A percentile compares a stretch with the other conserved stretches of the same genome.
Conservation (phyloP, 495 filamentous ascomycete species). For the Aspergillus incahuasiensis region DNA sequence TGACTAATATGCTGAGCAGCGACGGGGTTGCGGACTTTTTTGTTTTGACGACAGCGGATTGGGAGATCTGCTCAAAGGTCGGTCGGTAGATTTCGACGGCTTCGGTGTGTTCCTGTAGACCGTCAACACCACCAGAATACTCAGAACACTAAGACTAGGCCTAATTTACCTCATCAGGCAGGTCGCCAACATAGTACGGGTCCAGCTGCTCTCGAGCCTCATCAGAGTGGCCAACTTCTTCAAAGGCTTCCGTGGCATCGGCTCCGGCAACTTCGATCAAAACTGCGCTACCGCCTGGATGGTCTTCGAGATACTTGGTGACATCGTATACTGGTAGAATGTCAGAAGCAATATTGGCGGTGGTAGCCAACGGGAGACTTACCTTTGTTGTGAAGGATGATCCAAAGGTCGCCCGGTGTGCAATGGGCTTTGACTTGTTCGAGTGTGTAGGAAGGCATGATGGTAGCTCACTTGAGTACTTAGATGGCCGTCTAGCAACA, state of each 20-base stretch:
- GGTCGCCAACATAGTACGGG: conserved; percentile 20
- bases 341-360: background rate
- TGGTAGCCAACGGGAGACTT: background rate
- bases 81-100: conserved; percentile 20
- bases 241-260: conserved; percentile 49
- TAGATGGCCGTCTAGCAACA: no score
- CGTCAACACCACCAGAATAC: background rate
- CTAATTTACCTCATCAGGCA: conserved; percentile 18
- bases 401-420: conserved; percentile 38
- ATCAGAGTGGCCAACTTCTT: conserved; percentile 50
- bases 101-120: conserved; percentile 20
- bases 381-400: conserved; percentile 47
- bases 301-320: conserved; percentile 46
- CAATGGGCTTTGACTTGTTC: conserved; percentile 23
- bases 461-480: background rate
- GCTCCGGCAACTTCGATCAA: conserved; percentile 46
- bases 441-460: conserved; percentile 17
- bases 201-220: conserved; percentile 37
- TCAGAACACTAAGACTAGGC: background rate
- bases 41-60: conserved; percentile 15
- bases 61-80: conserved; percentile 19
- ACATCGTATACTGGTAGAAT: conserved; percentile 46
- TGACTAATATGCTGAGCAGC: background rate
- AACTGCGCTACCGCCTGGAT: conserved; percentile 48
- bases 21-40: conserved; percentile 6